Evolutionary conservation across 768 basidiomycete genomes (phyloP), one percentile per base, ranked within the genome.

Genomic region (Naganishia vaughanmartiniae): DNA sequence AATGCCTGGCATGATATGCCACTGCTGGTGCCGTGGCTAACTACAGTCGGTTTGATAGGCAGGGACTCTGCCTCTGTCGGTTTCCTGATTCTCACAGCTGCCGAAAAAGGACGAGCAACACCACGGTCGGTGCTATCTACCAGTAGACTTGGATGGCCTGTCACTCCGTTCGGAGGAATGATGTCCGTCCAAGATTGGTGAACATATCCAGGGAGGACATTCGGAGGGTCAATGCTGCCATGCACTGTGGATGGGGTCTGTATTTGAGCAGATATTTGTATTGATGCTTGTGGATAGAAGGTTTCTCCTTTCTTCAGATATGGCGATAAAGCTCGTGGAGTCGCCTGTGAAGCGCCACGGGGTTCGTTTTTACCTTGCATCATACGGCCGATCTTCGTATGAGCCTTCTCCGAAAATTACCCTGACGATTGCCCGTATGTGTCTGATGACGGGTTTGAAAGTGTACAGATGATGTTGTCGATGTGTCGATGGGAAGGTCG

Each of bases 101-200:
- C 33, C 26, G 48, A 51, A n/a, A 51, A 51, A 7, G 15, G n/a
- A 26, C 39, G 60, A 34, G 39, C n/a, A 14, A 26, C 12, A 24
- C 19, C 60, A 5, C 24, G 36, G 12, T 31, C 39, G 12, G 30
- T 26, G 5, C 36, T 26, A 24, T 63, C 39, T 2, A 14, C 19
- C 24, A 45, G 15, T 11, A 63, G 42, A 24, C 17, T 63, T 7
- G 42, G 68, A 34, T 69, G 56, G 42, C 57, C 68, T 24, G 56
- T 21, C 26, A 48, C 42, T 45, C 34, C 39, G 21, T 60, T 46
- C 24, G 57, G 39, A 60, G 57, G 45, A 69, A 60, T 51, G 42
- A 63, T 42, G 46, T 42, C 60, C 14, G 60, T 63, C 60, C 60
- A 63, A 28, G 60, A 63, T 9, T 36, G 28, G 30, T 63, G 60